These are phyloP conservation scores for Trypanosoma melophagium DNA, from an alignment of 208 protist species.

Conservation along the genomic window DNA sequence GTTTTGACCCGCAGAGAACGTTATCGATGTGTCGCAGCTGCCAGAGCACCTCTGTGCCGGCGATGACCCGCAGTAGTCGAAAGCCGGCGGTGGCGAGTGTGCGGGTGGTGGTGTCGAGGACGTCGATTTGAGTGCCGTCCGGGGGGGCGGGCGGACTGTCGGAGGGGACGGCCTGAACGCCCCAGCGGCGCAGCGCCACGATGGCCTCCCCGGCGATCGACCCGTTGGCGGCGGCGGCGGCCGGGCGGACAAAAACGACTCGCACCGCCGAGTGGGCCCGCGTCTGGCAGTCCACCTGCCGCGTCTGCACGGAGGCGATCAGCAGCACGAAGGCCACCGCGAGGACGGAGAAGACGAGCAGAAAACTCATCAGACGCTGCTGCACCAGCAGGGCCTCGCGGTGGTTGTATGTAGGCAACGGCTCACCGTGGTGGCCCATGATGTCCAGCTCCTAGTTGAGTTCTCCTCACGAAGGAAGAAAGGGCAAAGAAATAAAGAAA, in stretches of 20 bases:
- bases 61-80: constrained; percentile 44
- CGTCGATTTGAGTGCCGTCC: constrained; percentile 29
- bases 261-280: constrained; percentile 51
- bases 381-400: constrained; percentile 48
- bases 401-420: constrained; percentile 34
- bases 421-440: constrained; percentile 51
- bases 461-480: background rate
- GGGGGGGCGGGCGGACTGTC: too few species aligned
- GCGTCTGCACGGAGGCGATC: constrained; percentile 60
- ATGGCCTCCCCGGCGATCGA: background rate
- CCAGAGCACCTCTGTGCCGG: constrained; percentile 37
- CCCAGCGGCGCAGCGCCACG: too few species aligned
- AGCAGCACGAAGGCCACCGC: constrained; percentile 56
- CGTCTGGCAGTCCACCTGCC: constrained; percentile 66
- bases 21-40: constrained; percentile 63
- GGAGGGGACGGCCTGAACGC: too few species aligned
- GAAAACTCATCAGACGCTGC: constrained; percentile 64
- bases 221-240: constrained; percentile 26
- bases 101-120: constrained; percentile 52
- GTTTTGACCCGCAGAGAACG: constrained; percentile 50
- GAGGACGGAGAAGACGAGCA: constrained; percentile 69
- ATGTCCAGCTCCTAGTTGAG: background rate
- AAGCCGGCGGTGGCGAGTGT: constrained; percentile 47
- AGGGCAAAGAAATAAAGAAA: constrained; percentile 4
- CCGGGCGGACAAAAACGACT: constrained; percentile 33